phyloP scores from a whole-genome alignment of 345 rosid species.

The Aquilaria malaccensis region DNA sequence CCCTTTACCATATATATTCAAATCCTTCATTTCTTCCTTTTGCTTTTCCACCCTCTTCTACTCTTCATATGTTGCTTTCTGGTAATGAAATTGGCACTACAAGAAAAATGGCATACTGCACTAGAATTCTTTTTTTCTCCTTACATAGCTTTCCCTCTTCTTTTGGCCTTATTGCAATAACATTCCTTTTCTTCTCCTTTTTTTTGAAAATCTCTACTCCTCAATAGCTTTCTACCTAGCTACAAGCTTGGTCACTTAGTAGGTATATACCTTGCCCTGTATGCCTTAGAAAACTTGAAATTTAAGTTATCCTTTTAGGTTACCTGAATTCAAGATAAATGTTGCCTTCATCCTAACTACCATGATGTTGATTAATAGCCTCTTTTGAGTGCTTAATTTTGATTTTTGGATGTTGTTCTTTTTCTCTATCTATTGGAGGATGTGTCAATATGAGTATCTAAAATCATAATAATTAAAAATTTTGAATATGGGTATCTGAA shows the following conservation, averaged over 20 bases:
- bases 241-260: slow-evolving; percentile 33
- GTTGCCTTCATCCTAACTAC: slow-evolving; percentile 62
- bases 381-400: slow-evolving; percentile 73
- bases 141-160: slow-evolving; percentile 30
- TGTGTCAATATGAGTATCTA: slow-evolving; percentile 51
- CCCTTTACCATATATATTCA: slow-evolving; percentile 42
- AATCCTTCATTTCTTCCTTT: slow-evolving; percentile 50
- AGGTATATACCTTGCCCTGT: slow-evolving; percentile 29
- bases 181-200: slow-evolving; percentile 57
- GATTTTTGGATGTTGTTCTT: slow-evolving; percentile 72
- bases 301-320: slow-evolving; percentile 74
- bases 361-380: slow-evolving; percentile 55
- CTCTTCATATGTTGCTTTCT: slow-evolving; percentile 60
- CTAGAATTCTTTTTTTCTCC: slow-evolving; percentile 41
- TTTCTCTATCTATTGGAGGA: slow-evolving; percentile 68
- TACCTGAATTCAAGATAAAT: slow-evolving; percentile 50
- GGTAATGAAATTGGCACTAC: slow-evolving; percentile 80
- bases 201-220: slow-evolving; percentile 65
- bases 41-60: slow-evolving; percentile 76
- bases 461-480: background rate
- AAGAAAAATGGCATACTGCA: slow-evolving; percentile 64
- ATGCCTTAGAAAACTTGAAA: slow-evolving; percentile 53
- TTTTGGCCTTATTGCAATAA: slow-evolving; percentile 44
- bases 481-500: no score
- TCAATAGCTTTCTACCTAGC: slow-evolving; percentile 48